Percentiles rank a stretch among this genome's conserved stretches.
These are phyloP conservation scores for Aspergillus carlsbadensis DNA, from an alignment of 495 filamentous ascomycete genomes.

Conservation along the genomic window DNA sequence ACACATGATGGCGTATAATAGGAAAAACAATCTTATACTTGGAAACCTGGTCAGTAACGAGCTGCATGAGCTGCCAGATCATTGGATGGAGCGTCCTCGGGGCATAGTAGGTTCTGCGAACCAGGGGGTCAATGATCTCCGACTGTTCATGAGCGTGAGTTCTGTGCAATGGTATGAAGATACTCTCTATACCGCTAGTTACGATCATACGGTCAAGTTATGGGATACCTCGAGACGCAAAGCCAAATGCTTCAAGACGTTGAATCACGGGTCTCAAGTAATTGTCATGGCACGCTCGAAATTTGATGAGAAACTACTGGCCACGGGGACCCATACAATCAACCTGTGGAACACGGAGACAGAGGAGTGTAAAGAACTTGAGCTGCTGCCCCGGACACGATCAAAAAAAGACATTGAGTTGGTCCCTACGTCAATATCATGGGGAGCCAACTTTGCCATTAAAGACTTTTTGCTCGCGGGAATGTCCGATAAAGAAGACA, in stretches of 20 bases:
- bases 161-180: conserved; percentile 69
- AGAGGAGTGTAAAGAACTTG: conserved; percentile 14
- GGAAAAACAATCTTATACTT: conserved; percentile 71
- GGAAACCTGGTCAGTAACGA: conserved; percentile 57
- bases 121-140: conserved; percentile 59
- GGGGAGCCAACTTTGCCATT: conserved; percentile 55
- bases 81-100: conserved; percentile 59
- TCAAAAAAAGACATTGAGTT: conserved; percentile 53
- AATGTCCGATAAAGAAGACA: conserved; percentile 59
- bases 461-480: conserved; percentile 69
- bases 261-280: conserved; percentile 66
- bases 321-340: conserved; percentile 46
- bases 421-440: conserved; percentile 68
- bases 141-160: conserved; percentile 76
- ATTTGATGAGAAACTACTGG: conserved; percentile 40
- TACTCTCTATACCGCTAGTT: conserved; percentile 73
- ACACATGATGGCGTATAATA: conserved; percentile 82
- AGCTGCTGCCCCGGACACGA: conserved; percentile 15
- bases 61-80: conserved; percentile 67
- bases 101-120: conserved; percentile 49
- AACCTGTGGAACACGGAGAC: conserved; percentile 32
- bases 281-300: conserved; percentile 65
- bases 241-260: conserved; percentile 45
- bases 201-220: conserved; percentile 75
- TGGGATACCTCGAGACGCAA: conserved; percentile 55